Evolutionary conservation across 306 rosid genomes (phyloP).

Genomic region (Geum urbanum): DNA sequence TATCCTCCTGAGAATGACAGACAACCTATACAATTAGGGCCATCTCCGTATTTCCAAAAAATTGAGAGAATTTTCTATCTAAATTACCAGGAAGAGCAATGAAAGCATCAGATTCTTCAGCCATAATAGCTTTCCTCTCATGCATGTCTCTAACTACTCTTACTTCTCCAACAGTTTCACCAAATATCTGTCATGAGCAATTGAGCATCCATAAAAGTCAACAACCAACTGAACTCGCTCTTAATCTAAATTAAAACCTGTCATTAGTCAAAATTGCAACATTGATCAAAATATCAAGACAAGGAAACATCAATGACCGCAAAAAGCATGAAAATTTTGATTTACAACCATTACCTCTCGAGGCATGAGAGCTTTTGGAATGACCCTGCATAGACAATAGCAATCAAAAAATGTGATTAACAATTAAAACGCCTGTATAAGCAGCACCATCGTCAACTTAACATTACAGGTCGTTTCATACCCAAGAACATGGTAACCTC

Average conservation of each 20-base stretch:
- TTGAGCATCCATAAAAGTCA: conserved; percentile 19
- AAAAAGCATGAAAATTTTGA: neutral
- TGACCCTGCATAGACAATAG: conserved; percentile 54
- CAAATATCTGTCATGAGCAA: conserved; percentile 66
- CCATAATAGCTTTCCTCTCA: conserved; percentile 92
- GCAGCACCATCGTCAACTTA: conserved; percentile 7
- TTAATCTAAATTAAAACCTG: conserved; percentile 6
- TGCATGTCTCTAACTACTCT: conserved; percentile 92
- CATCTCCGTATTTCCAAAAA: neutral
- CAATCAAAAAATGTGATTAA: conserved; percentile 24
- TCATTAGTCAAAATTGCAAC: neutral
- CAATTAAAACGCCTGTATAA: neutral
- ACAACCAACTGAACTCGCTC: conserved; percentile 14
- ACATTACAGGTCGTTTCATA: conserved; percentile 24
- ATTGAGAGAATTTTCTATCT: conserved; percentile 16
- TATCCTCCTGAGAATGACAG: conserved; percentile 60
- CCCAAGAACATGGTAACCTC: conserved; percentile 94
- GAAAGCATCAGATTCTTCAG: conserved; percentile 89
- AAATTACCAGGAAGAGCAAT: conserved; percentile 88
- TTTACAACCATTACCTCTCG: conserved; percentile 52
- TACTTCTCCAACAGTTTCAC: conserved; percentile 86
- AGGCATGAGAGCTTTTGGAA: conserved; percentile 92
- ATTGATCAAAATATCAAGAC: neutral
- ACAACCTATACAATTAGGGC: neutral
- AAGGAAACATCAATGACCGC: neutral